Conservation (phyloP, 2,329 filamentous ascomycete genomes). For the Lojkania enalia region DNA sequence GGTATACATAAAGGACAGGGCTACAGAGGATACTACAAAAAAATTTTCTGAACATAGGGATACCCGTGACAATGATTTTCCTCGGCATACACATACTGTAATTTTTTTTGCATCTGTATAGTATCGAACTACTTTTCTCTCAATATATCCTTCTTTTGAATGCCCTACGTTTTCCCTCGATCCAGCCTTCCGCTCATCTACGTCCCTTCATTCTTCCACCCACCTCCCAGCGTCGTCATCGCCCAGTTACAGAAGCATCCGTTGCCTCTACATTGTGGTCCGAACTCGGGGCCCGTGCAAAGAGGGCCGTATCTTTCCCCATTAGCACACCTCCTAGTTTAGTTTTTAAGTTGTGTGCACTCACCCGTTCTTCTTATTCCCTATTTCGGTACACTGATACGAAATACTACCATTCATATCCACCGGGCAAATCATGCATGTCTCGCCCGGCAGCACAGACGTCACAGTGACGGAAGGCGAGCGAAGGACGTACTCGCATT, state of each 20-base stretch:
- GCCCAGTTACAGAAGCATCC: constrained; percentile 12
- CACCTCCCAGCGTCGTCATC: background rate
- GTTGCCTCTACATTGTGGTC: constrained; percentile 9
- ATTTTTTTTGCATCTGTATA: no score
- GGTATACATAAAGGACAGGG: no score
- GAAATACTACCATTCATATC: background rate
- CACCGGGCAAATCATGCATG: constrained; percentile 11
- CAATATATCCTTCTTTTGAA: background rate
- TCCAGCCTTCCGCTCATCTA: background rate
- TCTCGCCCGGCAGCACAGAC: constrained; percentile 8
- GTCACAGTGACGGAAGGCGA: background rate
- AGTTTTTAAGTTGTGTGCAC: no score
- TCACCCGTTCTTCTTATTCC: constrained; percentile 15
- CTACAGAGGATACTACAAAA: no score
- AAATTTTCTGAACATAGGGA: no score
- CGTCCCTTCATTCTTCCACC: constrained; percentile 2
- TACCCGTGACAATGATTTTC: no score
- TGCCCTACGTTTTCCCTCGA: background rate
- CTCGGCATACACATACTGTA: no score
- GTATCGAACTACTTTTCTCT: no score
- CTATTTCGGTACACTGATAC: constrained; percentile 12
- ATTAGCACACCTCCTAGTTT: no score
- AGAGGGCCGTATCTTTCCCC: constrained; percentile 12
- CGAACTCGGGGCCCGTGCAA: constrained; percentile 7
- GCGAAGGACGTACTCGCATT: constrained; percentile 4